Percentiles rank a stretch among this genome's conserved stretches.
Evolutionary conservation across 805 yeast species (phyloP).

Genomic region (Zygosaccharomyces lentus): DNA sequence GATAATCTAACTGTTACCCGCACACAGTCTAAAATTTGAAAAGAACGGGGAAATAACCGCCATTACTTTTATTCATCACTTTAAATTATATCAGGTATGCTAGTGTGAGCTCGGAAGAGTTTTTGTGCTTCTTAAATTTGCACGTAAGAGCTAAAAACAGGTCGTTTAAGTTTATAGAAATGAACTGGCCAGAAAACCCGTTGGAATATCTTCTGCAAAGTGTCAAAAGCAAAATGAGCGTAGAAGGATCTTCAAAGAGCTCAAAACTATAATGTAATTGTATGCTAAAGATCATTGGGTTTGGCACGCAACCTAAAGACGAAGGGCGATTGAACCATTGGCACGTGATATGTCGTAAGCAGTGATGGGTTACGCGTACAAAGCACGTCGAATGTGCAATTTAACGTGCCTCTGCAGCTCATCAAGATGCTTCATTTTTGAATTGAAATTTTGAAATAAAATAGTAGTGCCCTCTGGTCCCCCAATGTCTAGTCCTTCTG

Average conservation of each 20-base stretch:
- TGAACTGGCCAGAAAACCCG: too few relatives aligned
- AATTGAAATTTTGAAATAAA: not conserved
- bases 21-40: not conserved
- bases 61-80: not conserved
- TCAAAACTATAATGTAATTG: too few relatives aligned
- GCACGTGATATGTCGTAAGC: not conserved
- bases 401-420: not conserved
- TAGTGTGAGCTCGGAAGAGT: not conserved
- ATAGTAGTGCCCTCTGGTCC: slow-evolving; percentile 4
- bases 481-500: slow-evolving; percentile 3
- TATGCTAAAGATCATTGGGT: too few relatives aligned
- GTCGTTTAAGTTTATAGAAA: too few relatives aligned
- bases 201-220: too few relatives aligned
- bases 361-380: not conserved
- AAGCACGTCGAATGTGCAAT: not conserved
- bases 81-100: not conserved
- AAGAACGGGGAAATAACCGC: slow-evolving; percentile 2
- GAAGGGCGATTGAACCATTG: not conserved
- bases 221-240: too few relatives aligned
- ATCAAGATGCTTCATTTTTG: not conserved
- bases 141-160: too few relatives aligned
- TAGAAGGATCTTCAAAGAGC: too few relatives aligned
- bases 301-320: not conserved
- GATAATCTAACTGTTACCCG: not conserved
- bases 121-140: not conserved